These are phyloP conservation scores for Suillus paluster DNA, from an alignment of 768 basidiomycete species.

Conservation along the genomic window DNA sequence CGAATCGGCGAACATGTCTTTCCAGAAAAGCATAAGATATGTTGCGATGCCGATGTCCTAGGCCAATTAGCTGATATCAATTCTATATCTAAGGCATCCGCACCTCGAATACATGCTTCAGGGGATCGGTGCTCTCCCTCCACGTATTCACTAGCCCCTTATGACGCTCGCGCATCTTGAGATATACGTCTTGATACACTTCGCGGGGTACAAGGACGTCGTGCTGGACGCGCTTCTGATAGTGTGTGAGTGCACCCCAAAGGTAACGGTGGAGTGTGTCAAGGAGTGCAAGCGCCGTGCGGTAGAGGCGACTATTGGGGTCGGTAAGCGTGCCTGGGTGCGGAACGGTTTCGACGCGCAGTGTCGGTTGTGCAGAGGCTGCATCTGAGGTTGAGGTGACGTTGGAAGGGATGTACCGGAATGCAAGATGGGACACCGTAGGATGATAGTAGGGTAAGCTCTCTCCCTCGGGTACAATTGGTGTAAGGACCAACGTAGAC, in stretches of 20 bases:
- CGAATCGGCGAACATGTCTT: constrained; percentile 55
- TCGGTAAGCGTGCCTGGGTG: constrained; percentile 51
- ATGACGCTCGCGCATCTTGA: constrained; percentile 84
- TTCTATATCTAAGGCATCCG: constrained; percentile 15
- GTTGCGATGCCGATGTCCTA: constrained; percentile 96
- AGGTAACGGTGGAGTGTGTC: constrained; percentile 87
- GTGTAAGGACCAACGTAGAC: constrained; percentile 59
- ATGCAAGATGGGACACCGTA: constrained; percentile 76
- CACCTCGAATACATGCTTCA: constrained; percentile 92
- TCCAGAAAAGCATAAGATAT: constrained; percentile 92
- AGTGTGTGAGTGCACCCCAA: constrained; percentile 82
- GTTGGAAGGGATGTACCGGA: constrained; percentile 60
- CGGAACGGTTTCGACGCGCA: constrained; percentile 66
- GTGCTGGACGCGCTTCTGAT: constrained; percentile 85
- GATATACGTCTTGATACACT: constrained; percentile 88
- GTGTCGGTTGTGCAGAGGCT: constrained; percentile 16
- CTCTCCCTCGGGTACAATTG: constrained; percentile 49
- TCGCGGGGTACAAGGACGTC: constrained; percentile 80
- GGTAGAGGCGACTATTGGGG: constrained; percentile 67
- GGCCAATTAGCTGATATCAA: background rate
- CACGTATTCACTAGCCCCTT: constrained; percentile 75
- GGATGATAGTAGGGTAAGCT: constrained; percentile 92
- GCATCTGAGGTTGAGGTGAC: constrained; percentile 27
- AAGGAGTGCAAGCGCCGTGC: constrained; percentile 80
- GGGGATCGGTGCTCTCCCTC: constrained; percentile 83